Evolutionary conservation across 2,329 filamentous ascomycete genomes (phyloP).

Genomic region (Colletotrichum tropicale): DNA sequence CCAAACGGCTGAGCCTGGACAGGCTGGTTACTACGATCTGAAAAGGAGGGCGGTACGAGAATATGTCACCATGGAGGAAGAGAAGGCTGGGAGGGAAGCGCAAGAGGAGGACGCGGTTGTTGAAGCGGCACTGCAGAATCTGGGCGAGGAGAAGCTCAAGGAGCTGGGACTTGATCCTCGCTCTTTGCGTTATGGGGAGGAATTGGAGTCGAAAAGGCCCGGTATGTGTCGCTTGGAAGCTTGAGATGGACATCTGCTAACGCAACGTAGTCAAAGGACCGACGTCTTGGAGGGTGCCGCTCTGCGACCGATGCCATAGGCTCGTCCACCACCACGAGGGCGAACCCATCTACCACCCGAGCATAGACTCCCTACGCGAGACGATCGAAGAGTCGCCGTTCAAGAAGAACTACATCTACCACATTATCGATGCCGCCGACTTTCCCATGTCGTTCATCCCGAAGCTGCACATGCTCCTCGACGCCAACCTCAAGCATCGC

Average conservation of each 20-base stretch:
- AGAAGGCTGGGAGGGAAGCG: conserved; percentile 18
- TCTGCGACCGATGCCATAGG: conserved; percentile 89
- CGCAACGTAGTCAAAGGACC: background rate
- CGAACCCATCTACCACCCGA: conserved; percentile 78
- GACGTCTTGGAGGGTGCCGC: conserved; percentile 43
- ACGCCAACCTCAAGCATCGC: conserved; percentile 76
- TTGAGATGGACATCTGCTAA: background rate
- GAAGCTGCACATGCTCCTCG: conserved; percentile 71
- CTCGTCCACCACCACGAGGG: conserved; percentile 78
- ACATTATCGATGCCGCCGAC: conserved; percentile 92
- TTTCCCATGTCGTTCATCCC: conserved; percentile 94
- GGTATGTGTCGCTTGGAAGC: background rate
- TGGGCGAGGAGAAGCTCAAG: conserved; percentile 46
- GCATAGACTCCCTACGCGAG: conserved; percentile 78
- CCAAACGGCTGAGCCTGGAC: conserved; percentile 55
- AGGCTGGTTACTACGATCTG: conserved; percentile 62
- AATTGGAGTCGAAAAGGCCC: conserved; percentile 16
- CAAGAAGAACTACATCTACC: conserved; percentile 92
- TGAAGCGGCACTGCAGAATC: conserved; percentile 44
- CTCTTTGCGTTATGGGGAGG: conserved; percentile 36
- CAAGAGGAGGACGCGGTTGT: conserved; percentile 51
- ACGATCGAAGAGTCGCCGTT: conserved; percentile 89
- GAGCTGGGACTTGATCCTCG: conserved; percentile 51
- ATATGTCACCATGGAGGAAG: conserved; percentile 45
- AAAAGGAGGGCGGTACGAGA: conserved; percentile 54